Evolutionary conservation across 1,139 yeast genomes (phyloP).

Genomic region (Lodderomyces metapsilosis): DNA sequence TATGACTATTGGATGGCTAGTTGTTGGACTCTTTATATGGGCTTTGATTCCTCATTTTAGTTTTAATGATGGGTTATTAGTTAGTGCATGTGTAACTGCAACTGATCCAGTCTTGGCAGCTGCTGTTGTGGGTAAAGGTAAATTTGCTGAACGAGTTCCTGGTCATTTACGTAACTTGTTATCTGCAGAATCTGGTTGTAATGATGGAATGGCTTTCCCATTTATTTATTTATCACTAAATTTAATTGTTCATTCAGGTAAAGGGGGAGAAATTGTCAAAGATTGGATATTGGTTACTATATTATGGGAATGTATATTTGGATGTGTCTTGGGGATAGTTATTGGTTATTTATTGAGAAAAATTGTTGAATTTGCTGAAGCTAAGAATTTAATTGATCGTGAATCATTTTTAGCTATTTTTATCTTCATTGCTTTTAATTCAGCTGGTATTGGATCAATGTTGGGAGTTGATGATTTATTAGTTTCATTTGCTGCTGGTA

Average conservation of each 20-base stretch:
- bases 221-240: constrained; percentile 77
- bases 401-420: constrained; percentile 93
- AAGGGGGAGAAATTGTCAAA: constrained; percentile 68
- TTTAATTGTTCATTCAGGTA: constrained; percentile 63
- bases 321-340: constrained; percentile 70
- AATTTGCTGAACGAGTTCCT: constrained; percentile 95
- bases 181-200: constrained; percentile 94
- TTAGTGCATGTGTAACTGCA: constrained; percentile 94
- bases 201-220: constrained; percentile 98
- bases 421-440: constrained; percentile 77
- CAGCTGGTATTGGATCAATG: constrained; percentile 92
- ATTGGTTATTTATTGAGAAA: constrained; percentile 79
- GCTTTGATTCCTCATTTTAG: constrained; percentile 76
- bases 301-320: constrained; percentile 85
- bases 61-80: constrained; percentile 73
- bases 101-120: constrained; percentile 98
- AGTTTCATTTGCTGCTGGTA: constrained; percentile 93
- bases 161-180: constrained; percentile 89
- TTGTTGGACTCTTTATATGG: constrained; percentile 86
- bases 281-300: constrained; percentile 84
- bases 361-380: constrained; percentile 77
- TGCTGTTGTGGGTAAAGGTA: constrained; percentile 97
- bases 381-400: constrained; percentile 73
- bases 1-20: constrained; percentile 92
- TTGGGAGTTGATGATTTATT: constrained; percentile 90